Evolutionary conservation across 2,329 filamentous ascomycete genomes (phyloP).

Genomic region (Cordyceps javanica): DNA sequence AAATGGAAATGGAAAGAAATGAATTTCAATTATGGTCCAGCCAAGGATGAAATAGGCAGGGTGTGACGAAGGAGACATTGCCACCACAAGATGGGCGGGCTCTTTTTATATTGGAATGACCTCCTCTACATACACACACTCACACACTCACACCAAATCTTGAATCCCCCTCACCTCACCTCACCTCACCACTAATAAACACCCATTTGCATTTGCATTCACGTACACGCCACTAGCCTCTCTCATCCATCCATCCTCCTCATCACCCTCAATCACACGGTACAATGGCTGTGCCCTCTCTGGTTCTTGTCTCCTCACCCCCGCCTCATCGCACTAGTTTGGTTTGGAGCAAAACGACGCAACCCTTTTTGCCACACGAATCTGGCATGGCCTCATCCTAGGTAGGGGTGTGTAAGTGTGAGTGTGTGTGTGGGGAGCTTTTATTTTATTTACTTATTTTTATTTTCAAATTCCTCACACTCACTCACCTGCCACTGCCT

Average conservation of each 20-base stretch:
- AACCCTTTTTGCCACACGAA: not conserved
- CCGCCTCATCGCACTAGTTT: not conserved
- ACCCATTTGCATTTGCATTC: not conserved
- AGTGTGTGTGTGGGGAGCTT: not conserved
- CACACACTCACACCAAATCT: no score
- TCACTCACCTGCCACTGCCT: not conserved
- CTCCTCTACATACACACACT: not conserved
- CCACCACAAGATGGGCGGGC: not conserved
- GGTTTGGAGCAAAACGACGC: not conserved
- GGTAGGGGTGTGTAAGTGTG: not conserved
- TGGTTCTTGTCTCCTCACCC: not conserved
- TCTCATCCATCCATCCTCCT: no score
- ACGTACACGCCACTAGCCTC: slow-evolving; percentile 2
- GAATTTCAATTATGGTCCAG: no score
- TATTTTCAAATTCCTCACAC: no score
- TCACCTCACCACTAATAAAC: not conserved
- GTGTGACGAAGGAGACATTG: not conserved
- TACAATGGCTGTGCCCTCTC: not conserved
- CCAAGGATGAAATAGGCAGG: not conserved
- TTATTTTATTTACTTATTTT: not conserved
- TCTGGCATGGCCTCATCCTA: not conserved
- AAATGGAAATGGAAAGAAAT: no score
- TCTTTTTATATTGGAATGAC: slow-evolving; percentile 9
- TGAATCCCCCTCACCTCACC: not conserved
- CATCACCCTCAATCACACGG: no score